phyloP scores from a whole-genome alignment of 148 eudicot genomes.

The Silene uniflora region DNA sequence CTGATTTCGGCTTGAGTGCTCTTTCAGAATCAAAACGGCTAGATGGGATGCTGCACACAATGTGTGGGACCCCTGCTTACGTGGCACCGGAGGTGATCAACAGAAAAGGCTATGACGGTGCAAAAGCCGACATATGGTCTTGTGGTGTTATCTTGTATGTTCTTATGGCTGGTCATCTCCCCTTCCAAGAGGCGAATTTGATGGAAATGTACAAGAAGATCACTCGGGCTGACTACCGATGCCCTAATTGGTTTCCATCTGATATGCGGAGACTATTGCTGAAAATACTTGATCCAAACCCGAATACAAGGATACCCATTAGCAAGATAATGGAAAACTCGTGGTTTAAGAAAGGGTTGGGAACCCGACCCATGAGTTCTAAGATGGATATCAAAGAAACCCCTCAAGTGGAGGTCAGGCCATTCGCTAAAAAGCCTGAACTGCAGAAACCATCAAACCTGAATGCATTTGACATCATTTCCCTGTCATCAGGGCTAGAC shows the following conservation, averaged over 20 bases:
- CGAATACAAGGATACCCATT: slow-evolving; percentile 58
- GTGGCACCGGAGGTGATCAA: slow-evolving; percentile 83
- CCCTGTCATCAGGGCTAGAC: slow-evolving; percentile 67
- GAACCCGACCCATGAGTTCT: slow-evolving; percentile 20
- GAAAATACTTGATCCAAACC: slow-evolving; percentile 77
- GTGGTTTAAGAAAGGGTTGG: slow-evolving; percentile 66
- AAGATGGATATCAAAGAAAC: slow-evolving; percentile 21
- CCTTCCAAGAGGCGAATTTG: slow-evolving; percentile 64
- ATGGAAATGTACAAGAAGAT: slow-evolving; percentile 74
- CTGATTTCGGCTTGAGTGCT: slow-evolving; percentile 84
- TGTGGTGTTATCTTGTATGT: slow-evolving; percentile 82
- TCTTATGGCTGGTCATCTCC: slow-evolving; percentile 63
- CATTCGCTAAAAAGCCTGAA: slow-evolving; percentile 24
- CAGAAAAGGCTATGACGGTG: slow-evolving; percentile 80
- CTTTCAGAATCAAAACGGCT: slow-evolving; percentile 42
- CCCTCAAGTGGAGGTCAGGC: slow-evolving; percentile 12
- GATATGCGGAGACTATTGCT: slow-evolving; percentile 50
- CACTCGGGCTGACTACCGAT: slow-evolving; percentile 49
- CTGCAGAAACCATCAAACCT: slow-evolving; percentile 36
- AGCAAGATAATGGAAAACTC: slow-evolving; percentile 64
- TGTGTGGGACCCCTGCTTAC: slow-evolving; percentile 86
- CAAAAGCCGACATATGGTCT: slow-evolving; percentile 86
- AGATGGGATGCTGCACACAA: slow-evolving; percentile 67
- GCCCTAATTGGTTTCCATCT: slow-evolving; percentile 70
- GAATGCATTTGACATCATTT: slow-evolving; percentile 84